phyloP scores from a whole-genome alignment of 2,329 filamentous ascomycete species.

The Thermothelomyces thermophilus region DNA sequence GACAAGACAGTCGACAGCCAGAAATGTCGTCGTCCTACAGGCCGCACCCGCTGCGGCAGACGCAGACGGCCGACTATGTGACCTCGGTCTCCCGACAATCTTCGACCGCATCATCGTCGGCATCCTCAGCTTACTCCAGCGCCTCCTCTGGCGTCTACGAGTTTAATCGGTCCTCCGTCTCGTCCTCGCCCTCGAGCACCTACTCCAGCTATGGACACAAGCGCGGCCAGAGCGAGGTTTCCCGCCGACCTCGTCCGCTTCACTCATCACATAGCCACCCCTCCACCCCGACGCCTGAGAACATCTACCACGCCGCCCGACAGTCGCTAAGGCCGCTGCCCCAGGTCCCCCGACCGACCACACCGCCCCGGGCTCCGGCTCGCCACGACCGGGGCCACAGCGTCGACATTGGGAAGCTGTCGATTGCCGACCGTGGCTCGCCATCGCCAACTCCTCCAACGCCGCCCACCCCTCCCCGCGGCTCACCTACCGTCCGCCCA shows the following conservation, averaged over 20 bases:
- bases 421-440: slow-evolving; percentile 40
- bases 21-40: slow-evolving; percentile 45
- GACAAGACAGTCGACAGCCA: slow-evolving; percentile 23
- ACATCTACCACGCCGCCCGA: slow-evolving; percentile 64
- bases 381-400: slow-evolving; percentile 57
- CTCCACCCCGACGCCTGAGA: slow-evolving; percentile 45
- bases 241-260: slow-evolving; percentile 44
- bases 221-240: slow-evolving; percentile 68
- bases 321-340: slow-evolving; percentile 71
- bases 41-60: slow-evolving; percentile 52
- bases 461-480: slow-evolving; percentile 36
- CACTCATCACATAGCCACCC: slow-evolving; percentile 36
- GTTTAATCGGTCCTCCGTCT: slow-evolving; percentile 52
- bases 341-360: slow-evolving; percentile 48
- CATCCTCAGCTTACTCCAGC: slow-evolving; percentile 61
- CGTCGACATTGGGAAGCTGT: slow-evolving; percentile 53
- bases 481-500: slow-evolving; percentile 42
- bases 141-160: slow-evolving; percentile 44
- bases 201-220: slow-evolving; percentile 54
- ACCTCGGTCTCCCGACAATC: slow-evolving; percentile 49
- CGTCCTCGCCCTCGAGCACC: slow-evolving; percentile 63
- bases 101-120: slow-evolving; percentile 65
- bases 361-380: slow-evolving; percentile 32
- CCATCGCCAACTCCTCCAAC: slow-evolving; percentile 25
- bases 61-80: slow-evolving; percentile 43